Evolutionary conservation across 139 green algal genomes (phyloP).

Genomic region (Nannochloris sp.): DNA sequence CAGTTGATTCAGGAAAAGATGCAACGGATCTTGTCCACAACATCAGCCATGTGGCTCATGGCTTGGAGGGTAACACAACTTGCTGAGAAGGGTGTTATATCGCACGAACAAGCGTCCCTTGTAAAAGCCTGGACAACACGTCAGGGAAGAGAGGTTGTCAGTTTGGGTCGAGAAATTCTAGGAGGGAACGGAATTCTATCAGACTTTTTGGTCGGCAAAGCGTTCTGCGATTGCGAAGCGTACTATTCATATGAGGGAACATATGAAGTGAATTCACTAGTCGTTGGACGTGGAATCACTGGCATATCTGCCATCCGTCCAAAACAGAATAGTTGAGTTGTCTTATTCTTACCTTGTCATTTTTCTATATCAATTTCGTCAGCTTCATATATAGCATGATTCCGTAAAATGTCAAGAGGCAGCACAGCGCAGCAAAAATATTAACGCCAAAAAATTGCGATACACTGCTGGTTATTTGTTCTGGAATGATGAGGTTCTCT

Average conservation of each 20-base stretch:
- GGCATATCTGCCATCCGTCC: slow-evolving; percentile 59
- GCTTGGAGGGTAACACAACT: slow-evolving; percentile 71
- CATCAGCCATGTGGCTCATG: slow-evolving; percentile 76
- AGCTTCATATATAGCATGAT: slow-evolving; percentile 44
- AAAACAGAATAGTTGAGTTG: slow-evolving; percentile 24
- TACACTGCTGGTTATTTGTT: slow-evolving; percentile 40
- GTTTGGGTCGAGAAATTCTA: slow-evolving; percentile 80
- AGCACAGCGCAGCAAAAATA: slow-evolving; percentile 19
- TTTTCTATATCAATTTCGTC: slow-evolving; percentile 33
- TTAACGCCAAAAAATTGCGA: slow-evolving; percentile 45
- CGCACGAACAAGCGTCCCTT: slow-evolving; percentile 67
- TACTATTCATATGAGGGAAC: slow-evolving; percentile 81
- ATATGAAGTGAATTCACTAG: slow-evolving; percentile 88
- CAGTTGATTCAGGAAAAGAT: slow-evolving; percentile 84
- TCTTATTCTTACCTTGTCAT: background rate
- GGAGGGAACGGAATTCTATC: slow-evolving; percentile 86
- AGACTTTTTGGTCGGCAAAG: slow-evolving; percentile 87
- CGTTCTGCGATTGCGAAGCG: slow-evolving; percentile 74
- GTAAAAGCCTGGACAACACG: slow-evolving; percentile 88
- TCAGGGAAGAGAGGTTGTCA: slow-evolving; percentile 44
- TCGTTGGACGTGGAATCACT: slow-evolving; percentile 74
- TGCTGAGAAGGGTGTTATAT: slow-evolving; percentile 75
- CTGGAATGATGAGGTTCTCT: slow-evolving; percentile 75
- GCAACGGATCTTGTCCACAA: slow-evolving; percentile 73
- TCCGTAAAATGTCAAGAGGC: slow-evolving; percentile 31